Evolutionary conservation across 352 stramenopile species (phyloP), one percentile per base, ranked within the genome.

Genomic region (Globisporangium cederbergense): DNA sequence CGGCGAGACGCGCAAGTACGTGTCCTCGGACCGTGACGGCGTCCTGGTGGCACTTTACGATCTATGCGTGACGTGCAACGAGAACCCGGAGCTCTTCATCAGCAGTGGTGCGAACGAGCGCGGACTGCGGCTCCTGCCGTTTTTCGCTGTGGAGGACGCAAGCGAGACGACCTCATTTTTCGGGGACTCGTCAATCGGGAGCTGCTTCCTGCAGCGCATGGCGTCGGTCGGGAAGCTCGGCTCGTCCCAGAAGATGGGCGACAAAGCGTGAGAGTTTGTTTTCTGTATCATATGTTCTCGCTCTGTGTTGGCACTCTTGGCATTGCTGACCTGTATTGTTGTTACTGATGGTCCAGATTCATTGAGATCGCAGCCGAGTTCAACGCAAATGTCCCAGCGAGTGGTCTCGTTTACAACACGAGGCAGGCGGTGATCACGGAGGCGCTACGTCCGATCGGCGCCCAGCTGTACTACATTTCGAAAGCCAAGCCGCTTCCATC

Each of bases 371-470:
- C 89, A 16, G 73, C 81, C 50, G 90, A 97, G 62, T 96, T 97
- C 65, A 97, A 97, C 46, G 87, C 89, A 11, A 97, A 97, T 56
- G 88, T 97, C 0, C 83, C 88, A 30, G 72, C 79, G 5, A 95
- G 84, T 42, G 90, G 90, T 3, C 90, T 96, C 38, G 65, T 83
- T 0, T 95, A 96, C 73, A 84, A 86, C 49, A 95, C 85, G 6
- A 96, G 95, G 59, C 77, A 93, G 43, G 77, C 76, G 4, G 76
- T 89, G 5, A 84, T 97, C 40, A 66, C 72, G 18, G 88, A 94
- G 53, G 83, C 88, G 3, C 76, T 97, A 13, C 79, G 82, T 5
- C 83, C 88, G 25, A 86, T 97, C 38, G 86, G 78, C 52, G 81
- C 88, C 40, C 86, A 96, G 62, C 72, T 96, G 3, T 90, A 88